Evolutionary conservation across 345 rosid genomes (phyloP).

Genomic region (Ceriops tagal): DNA sequence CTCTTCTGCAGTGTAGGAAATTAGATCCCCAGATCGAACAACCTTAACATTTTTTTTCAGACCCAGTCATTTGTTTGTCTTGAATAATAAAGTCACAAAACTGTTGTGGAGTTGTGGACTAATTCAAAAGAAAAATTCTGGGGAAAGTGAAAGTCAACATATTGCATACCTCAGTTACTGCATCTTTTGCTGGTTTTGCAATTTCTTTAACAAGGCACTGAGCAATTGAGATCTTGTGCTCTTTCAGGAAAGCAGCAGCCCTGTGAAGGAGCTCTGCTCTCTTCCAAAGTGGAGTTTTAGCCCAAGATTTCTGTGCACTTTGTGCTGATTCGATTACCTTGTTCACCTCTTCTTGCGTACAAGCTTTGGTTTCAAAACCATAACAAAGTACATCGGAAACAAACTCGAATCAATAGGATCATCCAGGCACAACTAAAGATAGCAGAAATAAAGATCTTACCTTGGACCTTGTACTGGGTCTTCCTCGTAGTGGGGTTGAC

Average conservation of each 20-base stretch:
- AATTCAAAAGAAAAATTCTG: no score
- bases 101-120: no score
- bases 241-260: conserved; percentile 84
- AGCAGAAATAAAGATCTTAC: conserved; percentile 23
- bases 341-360: conserved; percentile 96
- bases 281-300: conserved; percentile 95
- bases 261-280: conserved; percentile 94
- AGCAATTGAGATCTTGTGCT: conserved; percentile 73
- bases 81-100: no score
- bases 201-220: conserved; percentile 92
- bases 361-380: conserved; percentile 38
- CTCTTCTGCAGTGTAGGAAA: conserved; percentile 93
- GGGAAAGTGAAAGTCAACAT: not conserved
- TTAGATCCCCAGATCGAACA: conserved; percentile 92
- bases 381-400: not conserved
- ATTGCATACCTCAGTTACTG: conserved; percentile 64
- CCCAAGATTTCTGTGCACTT: conserved; percentile 83
- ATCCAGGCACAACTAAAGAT: not conserved
- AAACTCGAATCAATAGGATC: not conserved
- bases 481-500: conserved; percentile 78
- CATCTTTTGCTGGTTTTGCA: conserved; percentile 97
- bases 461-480: conserved; percentile 89
- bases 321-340: conserved; percentile 73
- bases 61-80: no score
- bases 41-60: conserved; percentile 37